Percentiles rank a stretch among this genome's conserved stretches.
phyloP scores from a whole-genome alignment of 2,329 filamentous ascomycete species.

The Aotearoamyces nothofagi region DNA sequence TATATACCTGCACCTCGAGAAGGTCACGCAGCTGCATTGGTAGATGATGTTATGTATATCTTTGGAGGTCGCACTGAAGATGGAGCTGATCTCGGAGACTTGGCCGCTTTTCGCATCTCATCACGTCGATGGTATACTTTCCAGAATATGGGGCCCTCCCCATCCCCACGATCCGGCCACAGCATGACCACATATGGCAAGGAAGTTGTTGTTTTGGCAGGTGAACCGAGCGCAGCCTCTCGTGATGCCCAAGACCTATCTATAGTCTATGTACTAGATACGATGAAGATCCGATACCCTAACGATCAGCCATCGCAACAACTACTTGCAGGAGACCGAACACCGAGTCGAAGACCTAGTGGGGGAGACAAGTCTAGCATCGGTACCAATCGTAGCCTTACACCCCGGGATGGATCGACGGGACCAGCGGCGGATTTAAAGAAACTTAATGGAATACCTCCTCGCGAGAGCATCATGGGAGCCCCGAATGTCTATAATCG shows the following conservation, averaged over 20 bases:
- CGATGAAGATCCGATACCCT: slow-evolving; percentile 90
- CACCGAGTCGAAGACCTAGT: slow-evolving; percentile 23
- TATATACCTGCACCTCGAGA: slow-evolving; percentile 91
- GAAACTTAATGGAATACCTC: slow-evolving; percentile 25
- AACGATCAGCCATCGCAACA: slow-evolving; percentile 42
- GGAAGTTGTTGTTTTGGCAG: slow-evolving; percentile 80
- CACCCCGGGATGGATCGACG: slow-evolving; percentile 14
- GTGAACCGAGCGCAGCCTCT: slow-evolving; percentile 81
- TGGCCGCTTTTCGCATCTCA: slow-evolving; percentile 71
- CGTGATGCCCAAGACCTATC: slow-evolving; percentile 72
- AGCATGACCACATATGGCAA: slow-evolving; percentile 96
- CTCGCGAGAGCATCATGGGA: slow-evolving; percentile 26
- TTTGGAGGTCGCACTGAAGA: slow-evolving; percentile 95
- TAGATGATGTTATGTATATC: slow-evolving; percentile 98
- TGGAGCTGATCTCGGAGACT: slow-evolving; percentile 78
- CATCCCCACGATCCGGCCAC: slow-evolving; percentile 84
- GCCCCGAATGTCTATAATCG: slow-evolving; percentile 19
- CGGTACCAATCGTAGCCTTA: slow-evolving; percentile 12
- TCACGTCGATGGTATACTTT: slow-evolving; percentile 97
- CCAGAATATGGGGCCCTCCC: slow-evolving; percentile 97
- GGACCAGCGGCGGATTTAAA: slow-evolving; percentile 25
- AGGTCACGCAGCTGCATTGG: slow-evolving; percentile 83
- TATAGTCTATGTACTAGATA: slow-evolving; percentile 84
- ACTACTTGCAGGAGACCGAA: slow-evolving; percentile 24
- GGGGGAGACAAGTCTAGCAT: slow-evolving; percentile 24